These are phyloP conservation scores for Populus davidiana DNA, from an alignment of 345 rosid species.

Conservation along the genomic window DNA sequence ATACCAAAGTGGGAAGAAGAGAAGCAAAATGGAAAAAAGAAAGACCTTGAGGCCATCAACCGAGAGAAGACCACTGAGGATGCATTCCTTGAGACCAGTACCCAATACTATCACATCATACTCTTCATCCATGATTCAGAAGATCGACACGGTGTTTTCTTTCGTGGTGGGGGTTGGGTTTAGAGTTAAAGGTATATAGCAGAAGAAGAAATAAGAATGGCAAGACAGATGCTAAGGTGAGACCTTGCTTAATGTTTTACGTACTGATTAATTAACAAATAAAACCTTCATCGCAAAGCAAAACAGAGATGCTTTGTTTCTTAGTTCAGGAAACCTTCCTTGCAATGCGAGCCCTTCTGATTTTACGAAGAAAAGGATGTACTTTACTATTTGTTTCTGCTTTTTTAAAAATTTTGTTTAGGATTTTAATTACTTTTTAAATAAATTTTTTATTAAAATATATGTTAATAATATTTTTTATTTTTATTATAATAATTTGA, in stretches of 20 bases:
- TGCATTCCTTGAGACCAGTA: conserved; percentile 99
- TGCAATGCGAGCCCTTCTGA: not conserved
- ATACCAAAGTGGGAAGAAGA: not conserved
- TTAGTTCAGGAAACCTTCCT: not conserved
- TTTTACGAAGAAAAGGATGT: not conserved
- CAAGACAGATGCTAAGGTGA: not conserved
- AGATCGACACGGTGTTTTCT: not conserved
- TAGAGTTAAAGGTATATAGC: not conserved
- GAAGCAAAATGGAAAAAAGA: not conserved
- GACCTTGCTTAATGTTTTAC: too few relatives aligned
- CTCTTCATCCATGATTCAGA: conserved; percentile 74
- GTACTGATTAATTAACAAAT: too few relatives aligned
- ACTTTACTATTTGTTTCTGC: too few relatives aligned
- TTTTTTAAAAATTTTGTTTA: too few relatives aligned
- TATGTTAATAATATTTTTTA: too few relatives aligned
- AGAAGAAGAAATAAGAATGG: not conserved
- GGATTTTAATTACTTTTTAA: too few relatives aligned
- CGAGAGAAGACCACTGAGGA: conserved; percentile 98
- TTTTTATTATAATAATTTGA: too few relatives aligned
- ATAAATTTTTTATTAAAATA: too few relatives aligned
- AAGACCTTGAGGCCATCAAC: conserved; percentile 94
- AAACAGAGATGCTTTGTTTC: not conserved
- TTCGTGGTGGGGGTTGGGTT: not conserved
- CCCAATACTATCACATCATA: conserved; percentile 90
- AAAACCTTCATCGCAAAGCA: not conserved